Base-by-base conservation (phyloP, 768 basidiomycete species). In the Pleurotus giganteus region DNA sequence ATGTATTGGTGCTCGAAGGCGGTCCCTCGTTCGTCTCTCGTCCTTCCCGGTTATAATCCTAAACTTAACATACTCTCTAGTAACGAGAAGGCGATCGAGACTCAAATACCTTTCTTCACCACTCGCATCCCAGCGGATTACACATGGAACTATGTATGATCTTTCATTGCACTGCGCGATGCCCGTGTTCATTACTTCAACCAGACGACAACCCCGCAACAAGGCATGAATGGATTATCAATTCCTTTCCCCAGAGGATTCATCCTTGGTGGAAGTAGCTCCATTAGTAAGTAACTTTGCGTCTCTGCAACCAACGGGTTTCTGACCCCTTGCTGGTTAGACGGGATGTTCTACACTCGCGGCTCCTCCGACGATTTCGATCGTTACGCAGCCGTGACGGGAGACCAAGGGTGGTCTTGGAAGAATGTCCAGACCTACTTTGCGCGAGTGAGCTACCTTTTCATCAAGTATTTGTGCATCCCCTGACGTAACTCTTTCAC, bases 351-450 rank as follows among this genome's bases (percentile, higher is more conserved):
- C 5, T 68, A 63, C 42, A 67, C 64, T 6, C 61, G 67, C 17
- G 68, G 68, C 2, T 57, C 62, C 1, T 47, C 57, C 5, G 66
- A 68, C 5, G 68, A 69, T 32, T n/a, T n/a, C n/a, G n/a, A n/a
- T n/a, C n/a, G n/a, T 1, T 64, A 32, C 31, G 66, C 68, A 0
- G 32, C 21, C 0, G 43, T 66, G 34, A 60, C 67, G 2, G 65
- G 62, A 1, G 68, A 69, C 47, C 27, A 32, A 28, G 68, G 67
- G 4, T 69, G 68, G 68, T 65, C 65, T 27, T 69, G 68, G 68
- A 56, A 66, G 31, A 61, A 27, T 15, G 34, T 69, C 4, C 47
- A 58, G 21, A 61, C 59, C 13, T 68, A 67, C 53, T 58, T 67
- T 36, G 46, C 43, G 15, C 67, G 63, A 53, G 68, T 67, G 42